Evolutionary conservation across 176 grass and related monocot species (phyloP).

Genomic region (Ensete glaucum): DNA sequence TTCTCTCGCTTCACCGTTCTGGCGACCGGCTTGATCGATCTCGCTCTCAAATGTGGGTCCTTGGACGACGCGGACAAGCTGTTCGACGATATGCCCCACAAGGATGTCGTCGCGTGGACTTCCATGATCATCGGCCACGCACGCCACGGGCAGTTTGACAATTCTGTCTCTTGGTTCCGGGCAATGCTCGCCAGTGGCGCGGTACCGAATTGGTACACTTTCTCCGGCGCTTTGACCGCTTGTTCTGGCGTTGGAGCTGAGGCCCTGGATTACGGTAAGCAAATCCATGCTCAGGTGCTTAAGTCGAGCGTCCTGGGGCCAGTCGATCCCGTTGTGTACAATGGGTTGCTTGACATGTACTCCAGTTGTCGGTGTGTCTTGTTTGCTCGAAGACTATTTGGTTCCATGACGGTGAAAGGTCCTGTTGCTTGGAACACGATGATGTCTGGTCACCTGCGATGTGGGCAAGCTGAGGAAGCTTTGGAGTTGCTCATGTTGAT

Average conservation of each 20-base stretch:
- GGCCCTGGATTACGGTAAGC: constrained; percentile 26
- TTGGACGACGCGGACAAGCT: constrained; percentile 17
- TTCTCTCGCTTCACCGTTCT: background rate
- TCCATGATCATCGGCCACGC: constrained; percentile 46
- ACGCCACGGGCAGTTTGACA: constrained; percentile 16
- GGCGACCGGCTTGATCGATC: constrained; percentile 25
- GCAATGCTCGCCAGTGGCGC: constrained; percentile 18
- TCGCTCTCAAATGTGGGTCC: constrained; percentile 23
- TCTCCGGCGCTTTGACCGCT: constrained; percentile 34
- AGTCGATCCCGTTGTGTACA: constrained; percentile 30
- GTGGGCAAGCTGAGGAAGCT: constrained; percentile 34
- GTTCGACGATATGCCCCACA: constrained; percentile 45
- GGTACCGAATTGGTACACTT: constrained; percentile 33
- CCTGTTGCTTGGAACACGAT: constrained; percentile 44
- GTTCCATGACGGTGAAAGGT: constrained; percentile 27
- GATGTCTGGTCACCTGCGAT: constrained; percentile 37
- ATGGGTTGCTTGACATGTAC: constrained; percentile 55
- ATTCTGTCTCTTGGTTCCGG: constrained; percentile 21
- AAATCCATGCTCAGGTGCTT: constrained; percentile 42
- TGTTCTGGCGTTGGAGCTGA: constrained; percentile 19
- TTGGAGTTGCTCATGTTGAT: constrained; percentile 30
- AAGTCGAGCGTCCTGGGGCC: constrained; percentile 18
- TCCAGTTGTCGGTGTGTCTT: constrained; percentile 19
- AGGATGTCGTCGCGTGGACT: constrained; percentile 53
- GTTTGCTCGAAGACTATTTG: constrained; percentile 26